Evolutionary conservation across 2,329 filamentous ascomycete species (phyloP).

Genomic region (Fusarium longipes): DNA sequence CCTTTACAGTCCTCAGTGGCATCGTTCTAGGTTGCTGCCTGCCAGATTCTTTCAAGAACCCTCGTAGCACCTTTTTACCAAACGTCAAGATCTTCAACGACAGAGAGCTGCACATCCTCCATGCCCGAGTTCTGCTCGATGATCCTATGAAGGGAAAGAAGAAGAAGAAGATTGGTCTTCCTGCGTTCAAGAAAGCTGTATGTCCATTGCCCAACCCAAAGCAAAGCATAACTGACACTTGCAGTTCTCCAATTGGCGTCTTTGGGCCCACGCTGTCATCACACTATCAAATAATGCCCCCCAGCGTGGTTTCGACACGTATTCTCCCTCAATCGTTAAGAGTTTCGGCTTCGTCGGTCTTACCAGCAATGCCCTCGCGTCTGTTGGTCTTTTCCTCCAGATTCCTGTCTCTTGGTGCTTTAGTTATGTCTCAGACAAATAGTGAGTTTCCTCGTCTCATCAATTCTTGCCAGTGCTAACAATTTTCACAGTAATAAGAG

Average conservation of each 20-base stretch:
- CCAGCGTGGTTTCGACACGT: conserved; percentile 61
- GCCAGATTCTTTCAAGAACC: conserved; percentile 59
- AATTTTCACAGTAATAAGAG: conserved; percentile 53
- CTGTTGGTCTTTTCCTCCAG: conserved; percentile 65
- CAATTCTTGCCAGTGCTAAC: not conserved
- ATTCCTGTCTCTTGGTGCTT: conserved; percentile 64
- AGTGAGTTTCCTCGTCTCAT: conserved; percentile 48
- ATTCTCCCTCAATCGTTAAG: conserved; percentile 65
- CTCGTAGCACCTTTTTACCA: conserved; percentile 56
- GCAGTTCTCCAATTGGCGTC: conserved; percentile 61
- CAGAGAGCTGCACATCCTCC: conserved; percentile 56
- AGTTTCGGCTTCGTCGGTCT: conserved; percentile 63
- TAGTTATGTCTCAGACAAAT: conserved; percentile 64
- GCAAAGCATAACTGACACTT: not conserved
- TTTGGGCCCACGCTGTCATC: conserved; percentile 64
- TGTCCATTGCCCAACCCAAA: conserved; percentile 14
- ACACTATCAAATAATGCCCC: conserved; percentile 62
- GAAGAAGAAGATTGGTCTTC: conserved; percentile 59
- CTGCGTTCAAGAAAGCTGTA: conserved; percentile 58
- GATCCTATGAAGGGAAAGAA: conserved; percentile 60
- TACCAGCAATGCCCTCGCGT: conserved; percentile 63
- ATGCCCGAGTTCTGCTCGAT: conserved; percentile 55
- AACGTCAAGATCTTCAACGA: conserved; percentile 51
- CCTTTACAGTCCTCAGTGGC: conserved; percentile 61
- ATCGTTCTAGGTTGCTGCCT: conserved; percentile 57